Percentiles rank a stretch among this genome's conserved stretches.
Conservation (phyloP, 2,329 filamentous ascomycete genomes). For the Paecilomyces sp. region DNA sequence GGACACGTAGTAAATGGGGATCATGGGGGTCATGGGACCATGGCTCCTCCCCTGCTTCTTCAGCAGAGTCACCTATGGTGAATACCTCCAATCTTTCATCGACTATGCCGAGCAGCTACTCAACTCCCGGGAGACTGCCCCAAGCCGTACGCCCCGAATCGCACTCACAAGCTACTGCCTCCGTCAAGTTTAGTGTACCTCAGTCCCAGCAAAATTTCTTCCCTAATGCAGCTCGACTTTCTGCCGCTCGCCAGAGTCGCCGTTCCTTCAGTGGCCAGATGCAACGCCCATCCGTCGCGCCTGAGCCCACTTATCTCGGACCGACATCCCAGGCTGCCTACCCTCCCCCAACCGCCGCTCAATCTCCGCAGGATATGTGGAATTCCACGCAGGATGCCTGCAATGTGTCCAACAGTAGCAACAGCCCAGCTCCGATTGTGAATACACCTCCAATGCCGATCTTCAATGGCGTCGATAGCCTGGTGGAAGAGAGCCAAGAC, state of each 20-base stretch:
- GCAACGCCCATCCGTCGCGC: constrained; percentile 14
- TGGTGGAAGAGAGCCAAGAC: constrained; percentile 57
- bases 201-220: constrained; percentile 8
- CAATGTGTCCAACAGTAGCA: constrained; percentile 13
- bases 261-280: constrained; percentile 11
- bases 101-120: constrained; percentile 1
- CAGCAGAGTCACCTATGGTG: constrained; percentile 17
- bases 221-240: constrained; percentile 11
- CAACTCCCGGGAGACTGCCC: not conserved
- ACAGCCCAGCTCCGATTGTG: constrained; percentile 24
- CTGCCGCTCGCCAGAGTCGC: constrained; percentile 13
- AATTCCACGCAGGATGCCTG: constrained; percentile 19
- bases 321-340: constrained; percentile 15
- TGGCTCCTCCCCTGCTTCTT: constrained; percentile 22
- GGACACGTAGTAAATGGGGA: constrained; percentile 74
- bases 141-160: constrained; percentile 1
- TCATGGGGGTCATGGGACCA: constrained; percentile 50
- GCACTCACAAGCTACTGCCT: constrained; percentile 4
- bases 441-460: constrained; percentile 43
- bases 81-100: constrained; percentile 9
- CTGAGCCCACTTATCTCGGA: constrained; percentile 26
- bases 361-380: constrained; percentile 26
- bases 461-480: constrained; percentile 54
- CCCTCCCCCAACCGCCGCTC: constrained; percentile 12
- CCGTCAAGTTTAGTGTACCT: constrained; percentile 8